phyloP scores from a whole-genome alignment of 2,329 filamentous ascomycete genomes.

The Pseudohalonectria lignicola region DNA sequence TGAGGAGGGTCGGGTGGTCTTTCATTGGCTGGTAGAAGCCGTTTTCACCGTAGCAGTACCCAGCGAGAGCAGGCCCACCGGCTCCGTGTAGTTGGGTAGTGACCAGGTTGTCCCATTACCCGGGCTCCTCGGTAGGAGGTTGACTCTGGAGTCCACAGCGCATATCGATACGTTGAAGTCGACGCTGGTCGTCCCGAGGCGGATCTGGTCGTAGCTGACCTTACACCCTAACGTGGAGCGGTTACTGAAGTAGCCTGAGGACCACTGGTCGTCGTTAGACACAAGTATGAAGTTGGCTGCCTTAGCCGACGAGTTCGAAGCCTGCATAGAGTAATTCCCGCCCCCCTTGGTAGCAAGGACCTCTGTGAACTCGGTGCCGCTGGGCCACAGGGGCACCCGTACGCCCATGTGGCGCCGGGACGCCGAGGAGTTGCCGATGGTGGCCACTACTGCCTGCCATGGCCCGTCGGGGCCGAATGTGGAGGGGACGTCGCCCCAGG shows the following conservation, averaged over 20 bases:
- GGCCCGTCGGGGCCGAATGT: slow-evolving; percentile 3
- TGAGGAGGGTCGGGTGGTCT: slow-evolving; percentile 2
- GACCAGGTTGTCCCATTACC: neutral
- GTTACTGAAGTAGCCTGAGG: no score
- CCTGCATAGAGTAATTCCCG: neutral
- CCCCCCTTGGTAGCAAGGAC: no score
- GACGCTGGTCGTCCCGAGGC: neutral
- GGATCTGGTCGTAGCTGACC: neutral
- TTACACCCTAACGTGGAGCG: no score
- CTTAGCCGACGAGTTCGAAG: neutral
- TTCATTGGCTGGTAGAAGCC: neutral
- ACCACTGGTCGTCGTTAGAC: no score
- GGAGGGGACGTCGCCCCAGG: no score
- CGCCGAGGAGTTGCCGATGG: neutral
- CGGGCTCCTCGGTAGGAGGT: neutral
- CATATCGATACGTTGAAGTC: neutral
- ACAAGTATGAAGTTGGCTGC: no score
- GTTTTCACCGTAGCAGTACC: neutral
- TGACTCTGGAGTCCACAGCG: neutral
- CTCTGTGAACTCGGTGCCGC: neutral
- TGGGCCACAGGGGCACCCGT: neutral
- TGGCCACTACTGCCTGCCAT: neutral
- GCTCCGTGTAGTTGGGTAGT: neutral
- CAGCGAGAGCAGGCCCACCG: slow-evolving; percentile 1
- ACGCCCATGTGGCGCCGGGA: neutral